A percentile compares a stretch with the other conserved stretches of the same genome.
phyloP scores from a whole-genome alignment of 1,139 yeast species.

The Blastobotrys illinoisensis region DNA sequence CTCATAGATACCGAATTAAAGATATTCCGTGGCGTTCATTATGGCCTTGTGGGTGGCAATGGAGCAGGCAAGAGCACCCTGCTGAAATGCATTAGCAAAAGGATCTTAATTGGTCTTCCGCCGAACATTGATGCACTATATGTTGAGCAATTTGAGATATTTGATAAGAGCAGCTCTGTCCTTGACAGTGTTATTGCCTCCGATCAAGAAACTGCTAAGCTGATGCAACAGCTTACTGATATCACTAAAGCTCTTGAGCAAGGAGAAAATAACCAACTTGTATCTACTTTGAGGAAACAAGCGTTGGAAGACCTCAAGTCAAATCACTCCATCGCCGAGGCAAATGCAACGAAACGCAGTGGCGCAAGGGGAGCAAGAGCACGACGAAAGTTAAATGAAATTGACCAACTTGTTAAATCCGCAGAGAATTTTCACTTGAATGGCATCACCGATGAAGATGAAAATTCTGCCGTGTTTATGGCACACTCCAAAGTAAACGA shows the following conservation, averaged over 20 bases:
- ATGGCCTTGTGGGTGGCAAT: constrained; percentile 93
- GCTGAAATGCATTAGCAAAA: constrained; percentile 48
- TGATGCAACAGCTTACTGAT: neutral
- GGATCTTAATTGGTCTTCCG: constrained; percentile 8
- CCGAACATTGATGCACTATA: constrained; percentile 8
- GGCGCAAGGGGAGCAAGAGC: constrained; percentile 12
- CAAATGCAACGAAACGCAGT: constrained; percentile 8
- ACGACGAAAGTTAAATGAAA: constrained; percentile 7
- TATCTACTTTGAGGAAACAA: neutral
- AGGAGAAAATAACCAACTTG: neutral
- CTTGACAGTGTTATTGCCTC: constrained; percentile 6
- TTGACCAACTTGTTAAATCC: constrained; percentile 5
- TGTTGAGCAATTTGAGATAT: constrained; percentile 11
- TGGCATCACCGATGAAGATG: neutral
- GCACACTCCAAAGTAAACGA: constrained; percentile 2
- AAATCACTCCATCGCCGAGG: constrained; percentile 4
- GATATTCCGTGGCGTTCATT: constrained; percentile 24
- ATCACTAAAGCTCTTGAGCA: constrained; percentile 2
- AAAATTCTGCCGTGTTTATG: neutral
- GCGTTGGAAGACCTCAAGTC: constrained; percentile 1
- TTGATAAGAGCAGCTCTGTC: neutral
- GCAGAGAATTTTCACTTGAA: neutral
- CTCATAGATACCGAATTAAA: constrained; percentile 6
- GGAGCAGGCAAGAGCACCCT: constrained; percentile 97
- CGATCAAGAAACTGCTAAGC: neutral